phyloP scores from a whole-genome alignment of 306 rosid species.

The Vicia sativa region DNA sequence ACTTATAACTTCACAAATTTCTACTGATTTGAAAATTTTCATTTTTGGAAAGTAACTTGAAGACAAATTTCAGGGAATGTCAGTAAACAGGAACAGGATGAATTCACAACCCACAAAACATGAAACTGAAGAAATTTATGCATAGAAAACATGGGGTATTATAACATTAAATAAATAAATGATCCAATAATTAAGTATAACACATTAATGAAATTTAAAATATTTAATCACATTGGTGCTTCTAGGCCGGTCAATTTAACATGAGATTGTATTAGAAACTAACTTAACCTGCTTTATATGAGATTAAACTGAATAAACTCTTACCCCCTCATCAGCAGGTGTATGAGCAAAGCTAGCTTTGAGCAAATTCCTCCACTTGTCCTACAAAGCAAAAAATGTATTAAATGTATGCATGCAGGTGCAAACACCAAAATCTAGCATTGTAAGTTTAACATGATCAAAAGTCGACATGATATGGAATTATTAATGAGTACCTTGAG shows the following conservation, averaged over 20 bases:
- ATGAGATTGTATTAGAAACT: constrained; percentile 17
- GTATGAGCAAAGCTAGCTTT: constrained; percentile 81
- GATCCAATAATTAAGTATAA: no score
- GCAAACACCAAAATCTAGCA: constrained; percentile 11
- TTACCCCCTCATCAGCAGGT: constrained; percentile 84
- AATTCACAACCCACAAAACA: no score
- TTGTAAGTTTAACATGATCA: constrained; percentile 2
- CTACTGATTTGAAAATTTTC: background rate
- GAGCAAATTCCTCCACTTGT: constrained; percentile 97
- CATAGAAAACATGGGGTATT: no score
- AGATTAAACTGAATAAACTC: constrained; percentile 36
- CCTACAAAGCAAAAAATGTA: constrained; percentile 58
- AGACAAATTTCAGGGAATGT: background rate
- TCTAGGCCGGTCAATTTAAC: background rate
- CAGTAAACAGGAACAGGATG: no score
- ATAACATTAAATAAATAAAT: no score
- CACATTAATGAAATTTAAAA: background rate
- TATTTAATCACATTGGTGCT: background rate
- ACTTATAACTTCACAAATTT: constrained; percentile 1
- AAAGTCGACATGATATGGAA: background rate
- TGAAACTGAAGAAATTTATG: no score
- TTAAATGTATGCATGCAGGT: constrained; percentile 6
- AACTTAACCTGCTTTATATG: constrained; percentile 27
- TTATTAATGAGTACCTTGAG: constrained; percentile 65
- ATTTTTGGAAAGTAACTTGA: constrained; percentile 16